Evolutionary conservation across 1,284 basidiomycete genomes (phyloP).

Genomic region (Naganishia sp.): DNA sequence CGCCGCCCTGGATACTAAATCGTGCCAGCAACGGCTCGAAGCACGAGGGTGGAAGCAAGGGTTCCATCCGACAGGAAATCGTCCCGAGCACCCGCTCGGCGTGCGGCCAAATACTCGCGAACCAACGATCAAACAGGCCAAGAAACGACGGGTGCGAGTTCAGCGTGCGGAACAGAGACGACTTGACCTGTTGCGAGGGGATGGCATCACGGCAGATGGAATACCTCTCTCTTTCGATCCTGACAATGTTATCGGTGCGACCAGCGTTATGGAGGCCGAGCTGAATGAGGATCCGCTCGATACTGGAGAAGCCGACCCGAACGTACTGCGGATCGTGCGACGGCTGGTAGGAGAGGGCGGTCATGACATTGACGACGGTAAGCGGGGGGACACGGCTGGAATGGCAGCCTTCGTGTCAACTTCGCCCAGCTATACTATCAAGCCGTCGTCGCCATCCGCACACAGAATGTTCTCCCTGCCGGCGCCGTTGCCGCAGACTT

Average conservation of each 20-base stretch:
- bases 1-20: constrained; percentile 4
- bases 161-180: constrained; percentile 21
- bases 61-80: neutral
- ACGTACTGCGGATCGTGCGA: constrained; percentile 14
- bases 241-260: neutral
- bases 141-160: constrained; percentile 13
- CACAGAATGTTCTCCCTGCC: constrained; percentile 23
- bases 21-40: neutral
- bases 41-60: neutral
- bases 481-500: neutral
- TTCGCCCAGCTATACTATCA: constrained; percentile 29
- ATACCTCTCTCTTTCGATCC: constrained; percentile 4
- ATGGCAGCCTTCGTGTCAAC: constrained; percentile 8
- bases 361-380: neutral
- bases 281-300: constrained; percentile 3
- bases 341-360: constrained; percentile 5
- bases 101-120: no score
- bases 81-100: no score
- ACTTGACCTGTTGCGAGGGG: constrained; percentile 48
- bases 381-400: neutral
- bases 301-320: constrained; percentile 9
- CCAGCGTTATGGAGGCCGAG: constrained; percentile 2
- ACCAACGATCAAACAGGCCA: constrained; percentile 1
- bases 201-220: constrained; percentile 40
- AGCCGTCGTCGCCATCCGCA: constrained; percentile 21